phyloP scores from a whole-genome alignment of 257 asterid species.

The Phtheirospermum japonicum region DNA sequence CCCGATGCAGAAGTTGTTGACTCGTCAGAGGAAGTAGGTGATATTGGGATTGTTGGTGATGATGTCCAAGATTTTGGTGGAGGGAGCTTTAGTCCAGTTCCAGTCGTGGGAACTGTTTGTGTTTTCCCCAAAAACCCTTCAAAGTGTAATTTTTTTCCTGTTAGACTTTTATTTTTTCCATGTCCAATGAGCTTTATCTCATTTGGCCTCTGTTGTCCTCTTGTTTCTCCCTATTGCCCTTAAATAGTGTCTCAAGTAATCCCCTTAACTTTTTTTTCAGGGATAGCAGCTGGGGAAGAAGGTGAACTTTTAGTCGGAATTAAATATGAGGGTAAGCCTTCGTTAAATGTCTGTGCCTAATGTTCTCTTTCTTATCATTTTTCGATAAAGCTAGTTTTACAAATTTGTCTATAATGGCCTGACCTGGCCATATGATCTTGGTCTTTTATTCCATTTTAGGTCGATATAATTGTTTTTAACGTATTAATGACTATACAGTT shows the following conservation, averaged over 20 bases:
- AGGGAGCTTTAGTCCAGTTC: slow-evolving; percentile 71
- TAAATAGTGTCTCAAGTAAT: neutral
- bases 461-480: no score
- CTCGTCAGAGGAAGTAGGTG: slow-evolving; percentile 58
- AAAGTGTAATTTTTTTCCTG: slow-evolving; percentile 41
- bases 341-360: slow-evolving; percentile 12
- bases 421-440: no score
- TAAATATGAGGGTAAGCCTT: slow-evolving; percentile 73
- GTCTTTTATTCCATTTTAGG: no score
- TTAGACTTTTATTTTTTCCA: neutral
- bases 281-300: slow-evolving; percentile 79
- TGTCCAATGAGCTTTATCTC: neutral
- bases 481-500: no score
- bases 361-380: neutral
- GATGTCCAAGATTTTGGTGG: slow-evolving; percentile 75
- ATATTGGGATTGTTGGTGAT: slow-evolving; percentile 85
- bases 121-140: slow-evolving; percentile 89
- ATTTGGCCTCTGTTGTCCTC: no score
- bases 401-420: no score
- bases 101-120: slow-evolving; percentile 78
- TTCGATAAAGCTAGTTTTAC: neutral
- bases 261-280: slow-evolving; percentile 34
- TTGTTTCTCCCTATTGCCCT: slow-evolving; percentile 28
- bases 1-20: slow-evolving; percentile 57
- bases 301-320: slow-evolving; percentile 86